Evolutionary conservation across 176 grass and related monocot genomes (phyloP).

Genomic region (Elymus sibiricus): DNA sequence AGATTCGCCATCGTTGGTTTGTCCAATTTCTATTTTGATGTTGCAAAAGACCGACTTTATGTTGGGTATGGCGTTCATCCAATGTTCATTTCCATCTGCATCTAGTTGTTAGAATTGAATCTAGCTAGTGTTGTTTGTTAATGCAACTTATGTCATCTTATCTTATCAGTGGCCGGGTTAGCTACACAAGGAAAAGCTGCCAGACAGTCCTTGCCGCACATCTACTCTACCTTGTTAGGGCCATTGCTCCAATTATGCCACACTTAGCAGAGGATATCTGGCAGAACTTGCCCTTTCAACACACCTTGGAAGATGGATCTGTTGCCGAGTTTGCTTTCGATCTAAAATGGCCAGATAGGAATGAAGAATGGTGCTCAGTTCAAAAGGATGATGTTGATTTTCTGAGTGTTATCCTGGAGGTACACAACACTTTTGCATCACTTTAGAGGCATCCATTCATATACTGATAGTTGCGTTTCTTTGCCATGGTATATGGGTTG

Average conservation of each 20-base stretch:
- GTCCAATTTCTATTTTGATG: constrained; percentile 94
- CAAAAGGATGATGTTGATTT: constrained; percentile 72
- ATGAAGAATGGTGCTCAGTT: constrained; percentile 62
- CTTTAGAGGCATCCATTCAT: neutral
- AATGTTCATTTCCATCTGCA: neutral
- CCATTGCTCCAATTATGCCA: constrained; percentile 92
- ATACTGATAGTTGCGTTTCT: neutral
- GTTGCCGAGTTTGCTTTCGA: constrained; percentile 75
- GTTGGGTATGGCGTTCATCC: constrained; percentile 68
- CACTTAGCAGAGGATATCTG: constrained; percentile 96
- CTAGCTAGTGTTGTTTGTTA: neutral
- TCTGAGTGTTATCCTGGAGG: constrained; percentile 73
- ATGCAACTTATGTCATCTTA: neutral
- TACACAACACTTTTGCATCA: constrained; percentile 24
- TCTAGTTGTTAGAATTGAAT: constrained; percentile 6
- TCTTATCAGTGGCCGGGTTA: constrained; percentile 61
- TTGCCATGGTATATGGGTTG: constrained; percentile 9
- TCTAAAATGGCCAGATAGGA: constrained; percentile 79
- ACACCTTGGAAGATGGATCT: constrained; percentile 73
- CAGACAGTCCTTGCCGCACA: constrained; percentile 84
- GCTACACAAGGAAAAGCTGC: constrained; percentile 90
- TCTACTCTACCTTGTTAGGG: constrained; percentile 80
- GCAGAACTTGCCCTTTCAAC: constrained; percentile 90
- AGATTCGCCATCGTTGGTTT: constrained; percentile 96
- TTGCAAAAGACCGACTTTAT: constrained; percentile 96